A percentile compares a stretch with the other conserved stretches of the same genome.
These are phyloP conservation scores for Dactylonectria estremocensis DNA, from an alignment of 2,329 filamentous ascomycete genomes.

Conservation along the genomic window DNA sequence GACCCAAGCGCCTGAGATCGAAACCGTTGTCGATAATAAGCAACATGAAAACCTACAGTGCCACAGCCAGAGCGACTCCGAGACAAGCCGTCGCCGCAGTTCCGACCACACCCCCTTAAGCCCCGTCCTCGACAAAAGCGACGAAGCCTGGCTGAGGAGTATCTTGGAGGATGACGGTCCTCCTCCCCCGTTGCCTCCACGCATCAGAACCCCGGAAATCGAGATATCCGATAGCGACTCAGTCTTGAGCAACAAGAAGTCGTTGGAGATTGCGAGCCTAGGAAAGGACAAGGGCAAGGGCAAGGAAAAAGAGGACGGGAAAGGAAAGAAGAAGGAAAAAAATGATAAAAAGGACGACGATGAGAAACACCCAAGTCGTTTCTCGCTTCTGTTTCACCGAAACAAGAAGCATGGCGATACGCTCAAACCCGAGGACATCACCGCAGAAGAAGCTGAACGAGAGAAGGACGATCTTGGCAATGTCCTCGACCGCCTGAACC, in stretches of 20 bases:
- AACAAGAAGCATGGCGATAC: constrained; percentile 59
- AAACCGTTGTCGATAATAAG: constrained; percentile 33
- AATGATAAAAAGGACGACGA: constrained; percentile 39
- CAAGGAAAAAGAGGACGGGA: constrained; percentile 50
- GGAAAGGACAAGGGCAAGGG: constrained; percentile 47
- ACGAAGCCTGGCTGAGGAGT: constrained; percentile 71
- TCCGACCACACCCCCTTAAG: constrained; percentile 46
- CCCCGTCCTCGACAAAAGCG: constrained; percentile 69
- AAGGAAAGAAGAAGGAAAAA: constrained; percentile 48
- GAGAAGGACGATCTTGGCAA: constrained; percentile 81
- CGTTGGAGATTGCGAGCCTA: constrained; percentile 45
- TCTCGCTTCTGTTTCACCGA: constrained; percentile 56
- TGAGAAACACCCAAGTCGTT: constrained; percentile 54
- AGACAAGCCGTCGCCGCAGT: constrained; percentile 47
- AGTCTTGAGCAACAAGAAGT: constrained; percentile 2
- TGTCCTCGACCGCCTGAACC: constrained; percentile 87
- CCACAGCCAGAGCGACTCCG: constrained; percentile 15
- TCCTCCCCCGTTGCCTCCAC: constrained; percentile 70
- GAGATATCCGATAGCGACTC: constrained; percentile 50
- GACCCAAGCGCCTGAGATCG: constrained; percentile 34
- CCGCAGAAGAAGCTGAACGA: constrained; percentile 59
- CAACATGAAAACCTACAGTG: constrained; percentile 27
- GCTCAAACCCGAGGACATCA: constrained; percentile 54
- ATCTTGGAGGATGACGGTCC: constrained; percentile 63
- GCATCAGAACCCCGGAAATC: constrained; percentile 65